Percentiles rank a stretch among this genome's conserved stretches.
Evolutionary conservation across 2,329 filamentous ascomycete species (phyloP).

Genomic region (Orbilia oligospora): DNA sequence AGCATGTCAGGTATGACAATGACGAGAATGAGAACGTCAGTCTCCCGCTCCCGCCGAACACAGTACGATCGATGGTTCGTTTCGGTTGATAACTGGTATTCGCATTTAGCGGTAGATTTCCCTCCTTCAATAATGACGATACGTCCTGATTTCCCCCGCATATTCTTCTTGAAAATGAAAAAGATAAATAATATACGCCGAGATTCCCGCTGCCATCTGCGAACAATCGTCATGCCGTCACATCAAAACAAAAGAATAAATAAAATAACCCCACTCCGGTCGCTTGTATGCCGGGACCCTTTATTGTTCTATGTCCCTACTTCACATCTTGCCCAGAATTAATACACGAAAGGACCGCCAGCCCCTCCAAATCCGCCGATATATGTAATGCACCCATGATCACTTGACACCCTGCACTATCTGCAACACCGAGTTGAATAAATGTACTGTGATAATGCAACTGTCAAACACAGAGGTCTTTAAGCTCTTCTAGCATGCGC

Average conservation of each 20-base stretch:
- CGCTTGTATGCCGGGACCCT: slow-evolving; percentile 2
- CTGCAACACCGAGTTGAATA: slow-evolving; percentile 25
- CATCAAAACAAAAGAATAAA: slow-evolving; percentile 19
- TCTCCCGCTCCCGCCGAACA: not conserved
- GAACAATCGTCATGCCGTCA: slow-evolving; percentile 42
- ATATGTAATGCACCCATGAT: slow-evolving; percentile 33
- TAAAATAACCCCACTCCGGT: slow-evolving; percentile 32
- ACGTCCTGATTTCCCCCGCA: slow-evolving; percentile 40
- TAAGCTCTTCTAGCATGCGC: slow-evolving; percentile 20
- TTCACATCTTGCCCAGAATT: slow-evolving; percentile 12
- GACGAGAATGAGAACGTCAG: slow-evolving; percentile 40
- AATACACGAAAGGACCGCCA: slow-evolving; percentile 13
- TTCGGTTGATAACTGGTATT: not conserved
- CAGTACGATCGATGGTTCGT: slow-evolving; percentile 3
- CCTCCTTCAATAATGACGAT: not conserved
- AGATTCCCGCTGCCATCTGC: slow-evolving; percentile 50
- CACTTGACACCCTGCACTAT: slow-evolving; percentile 46
- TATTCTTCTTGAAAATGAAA: not conserved
- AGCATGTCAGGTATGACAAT: slow-evolving; percentile 60
- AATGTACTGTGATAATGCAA: slow-evolving; percentile 56
- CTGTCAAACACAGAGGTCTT: slow-evolving; percentile 48
- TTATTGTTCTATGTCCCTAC: slow-evolving; percentile 5
- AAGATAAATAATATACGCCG: slow-evolving; percentile 13
- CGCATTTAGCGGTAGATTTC: too few relatives aligned
- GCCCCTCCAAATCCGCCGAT: slow-evolving; percentile 21